A percentile compares a stretch with the other conserved stretches of the same genome.
phyloP scores from a whole-genome alignment of 371 early-diverging fungal species.

The Mortierella sp. region DNA sequence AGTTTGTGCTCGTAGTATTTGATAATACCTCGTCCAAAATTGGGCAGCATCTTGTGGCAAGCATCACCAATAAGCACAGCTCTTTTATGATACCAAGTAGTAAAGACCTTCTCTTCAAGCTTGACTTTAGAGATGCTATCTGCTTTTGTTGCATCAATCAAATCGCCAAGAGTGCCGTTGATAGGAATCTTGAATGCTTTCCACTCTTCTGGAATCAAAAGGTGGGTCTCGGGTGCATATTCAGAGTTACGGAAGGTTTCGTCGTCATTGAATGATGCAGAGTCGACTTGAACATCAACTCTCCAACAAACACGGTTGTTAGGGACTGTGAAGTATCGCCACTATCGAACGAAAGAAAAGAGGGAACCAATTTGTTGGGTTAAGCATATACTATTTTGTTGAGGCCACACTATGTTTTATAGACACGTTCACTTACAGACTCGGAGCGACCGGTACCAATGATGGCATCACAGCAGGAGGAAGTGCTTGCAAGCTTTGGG shows the following conservation, averaged over 20 bases:
- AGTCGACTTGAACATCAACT: constrained; percentile 20
- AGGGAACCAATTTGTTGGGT: too few relatives aligned
- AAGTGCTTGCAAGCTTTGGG: background rate
- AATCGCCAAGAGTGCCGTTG: constrained; percentile 19
- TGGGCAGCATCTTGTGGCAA: constrained; percentile 25
- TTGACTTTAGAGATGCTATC: constrained; percentile 23
- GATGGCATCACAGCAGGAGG: background rate
- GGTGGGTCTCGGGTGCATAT: background rate
- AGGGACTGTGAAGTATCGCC: constrained; percentile 23
- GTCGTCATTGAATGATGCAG: background rate
- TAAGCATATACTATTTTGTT: too few relatives aligned
- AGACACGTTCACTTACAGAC: background rate
- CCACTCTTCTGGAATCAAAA: constrained; percentile 7
- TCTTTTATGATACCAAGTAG: constrained; percentile 19
- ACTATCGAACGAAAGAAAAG: too few relatives aligned
- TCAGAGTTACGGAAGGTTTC: constrained; percentile 12
- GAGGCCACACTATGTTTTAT: too few relatives aligned
- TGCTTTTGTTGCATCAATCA: constrained; percentile 13
- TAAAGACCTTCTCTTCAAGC: constrained; percentile 25
- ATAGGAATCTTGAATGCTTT: constrained; percentile 6
- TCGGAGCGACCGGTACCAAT: background rate
- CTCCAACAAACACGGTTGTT: constrained; percentile 32
- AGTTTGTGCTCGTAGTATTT: too few relatives aligned
- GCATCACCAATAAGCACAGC: constrained; percentile 38
- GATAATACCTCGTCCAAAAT: constrained; percentile 18